Conservation (phyloP, 2,329 filamentous ascomycete genomes). For the Colletotrichum navitas region DNA sequence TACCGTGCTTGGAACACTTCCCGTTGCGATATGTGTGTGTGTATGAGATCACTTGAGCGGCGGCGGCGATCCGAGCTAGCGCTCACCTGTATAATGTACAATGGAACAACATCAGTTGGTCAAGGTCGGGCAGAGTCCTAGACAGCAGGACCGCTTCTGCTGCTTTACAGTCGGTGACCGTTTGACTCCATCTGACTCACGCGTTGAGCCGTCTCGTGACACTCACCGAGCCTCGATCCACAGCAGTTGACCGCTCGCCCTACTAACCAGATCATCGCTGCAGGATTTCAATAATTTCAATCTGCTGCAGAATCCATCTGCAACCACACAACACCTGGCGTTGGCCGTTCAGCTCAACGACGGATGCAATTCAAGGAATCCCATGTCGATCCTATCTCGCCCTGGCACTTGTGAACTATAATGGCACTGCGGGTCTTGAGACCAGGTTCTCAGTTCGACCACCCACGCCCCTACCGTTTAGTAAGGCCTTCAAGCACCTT, state of each 20-base stretch:
- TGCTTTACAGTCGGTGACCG: conserved; percentile 1
- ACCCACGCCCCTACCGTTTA: conserved; percentile 16
- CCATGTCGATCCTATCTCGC: conserved; percentile 35
- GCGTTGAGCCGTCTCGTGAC: background rate
- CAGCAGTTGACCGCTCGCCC: conserved; percentile 14
- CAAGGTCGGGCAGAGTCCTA: background rate
- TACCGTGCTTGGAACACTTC: conserved; percentile 2
- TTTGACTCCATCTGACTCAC: conserved; percentile 25
- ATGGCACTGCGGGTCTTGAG: conserved; percentile 36
- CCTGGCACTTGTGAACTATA: conserved; percentile 37
- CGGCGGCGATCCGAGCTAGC: background rate
- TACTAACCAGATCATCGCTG: conserved; percentile 19
- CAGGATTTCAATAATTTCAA: conserved; percentile 32
- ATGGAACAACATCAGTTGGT: background rate
- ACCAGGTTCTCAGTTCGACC: conserved; percentile 30
- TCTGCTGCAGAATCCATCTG: conserved; percentile 26
- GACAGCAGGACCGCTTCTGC: background rate
- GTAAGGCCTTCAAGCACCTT: conserved; percentile 29
- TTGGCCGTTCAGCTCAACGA: conserved; percentile 21
- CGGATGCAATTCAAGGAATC: conserved; percentile 40
- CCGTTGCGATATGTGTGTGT: background rate
- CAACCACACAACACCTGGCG: conserved; percentile 13
- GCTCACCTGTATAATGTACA: background rate
- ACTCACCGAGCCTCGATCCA: conserved; percentile 28
- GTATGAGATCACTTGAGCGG: background rate